Evolutionary conservation across 495 filamentous ascomycete species (phyloP), one percentile per base, ranked within the genome.

Genomic region (Staphylotrichum longicolle): DNA sequence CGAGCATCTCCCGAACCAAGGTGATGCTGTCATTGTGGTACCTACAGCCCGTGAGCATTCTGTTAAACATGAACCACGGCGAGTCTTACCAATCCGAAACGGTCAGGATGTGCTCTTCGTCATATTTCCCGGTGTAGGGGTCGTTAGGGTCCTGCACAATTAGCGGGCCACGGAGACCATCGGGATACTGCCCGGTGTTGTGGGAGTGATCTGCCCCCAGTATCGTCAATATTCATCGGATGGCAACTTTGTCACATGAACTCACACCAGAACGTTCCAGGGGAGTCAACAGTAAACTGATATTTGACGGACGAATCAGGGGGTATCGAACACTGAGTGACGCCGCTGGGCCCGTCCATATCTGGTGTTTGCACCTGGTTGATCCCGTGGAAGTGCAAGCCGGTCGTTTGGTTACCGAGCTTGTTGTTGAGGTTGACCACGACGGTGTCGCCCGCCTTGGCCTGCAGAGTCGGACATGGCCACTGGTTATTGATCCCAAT

Each of bases 181-280:
- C 91, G 1, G 90, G 87, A 60, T 91, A 91, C 69, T 90, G 88
- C 1, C 80, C 82, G 67, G 79, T 77, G 49, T 82, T 79, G 66
- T 92, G 89, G n/a, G 86, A 90, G 71, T 93, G 89, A 64, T 91
- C 75, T 79, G 55, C 37, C 8, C 3, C 10, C 39, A 14, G 27
- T 14, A 39, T 39, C 48, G 40, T 76, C 40, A 76, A 68, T 54
- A 6, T 8, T 10, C 7, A 39, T 1, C 7, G 14, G n/a, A 8
- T n/a, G 32, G 0, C 3, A 48, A 7, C 9, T 76, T 27, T 27
- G 20, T 27, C 20, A 75, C 6, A 52, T 80, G 73, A 11, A 87
- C 87, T 68, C 89, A 75, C 90, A 91, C 89, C 89, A 92, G 61
- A 86, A 91, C 0, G 88, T 90, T 14, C 89, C 89, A 32, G 83